Evolutionary conservation across 495 filamentous ascomycete genomes (phyloP), one percentile per base, ranked within the genome.

Genomic region (Cercophora scortea): DNA sequence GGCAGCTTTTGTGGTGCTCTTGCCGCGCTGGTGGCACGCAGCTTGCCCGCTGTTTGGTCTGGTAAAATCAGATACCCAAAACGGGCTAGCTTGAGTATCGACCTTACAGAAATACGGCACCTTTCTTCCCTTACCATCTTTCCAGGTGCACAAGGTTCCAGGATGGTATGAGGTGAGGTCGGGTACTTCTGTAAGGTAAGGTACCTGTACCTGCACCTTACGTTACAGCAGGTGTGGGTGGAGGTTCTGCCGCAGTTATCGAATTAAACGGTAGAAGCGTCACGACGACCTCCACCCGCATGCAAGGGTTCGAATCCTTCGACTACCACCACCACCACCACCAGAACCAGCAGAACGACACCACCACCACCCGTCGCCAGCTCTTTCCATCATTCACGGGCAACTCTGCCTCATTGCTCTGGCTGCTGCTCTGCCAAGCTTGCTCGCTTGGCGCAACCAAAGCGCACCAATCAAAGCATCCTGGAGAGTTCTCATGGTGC

Each of bases 241-340:
- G 41, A 13, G 15, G 11, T 42, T 42, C 11, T 4, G 41, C 15
- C 13, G 41, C 32, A 42, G 25, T 35, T 57, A 60, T 58, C 50
- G 49, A 57, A 52, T 58, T 59, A 52, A 60, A 61, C 25, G 5
- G 53, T 42, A 50, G 53, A 57, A 56, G 45, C 15, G 36, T 46
- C 38, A 13, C 42, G 33, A 25, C 46, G 35, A 9, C n/a, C 50
- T 47, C 19, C 12, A 41, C 44, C 49, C 17, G 5, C 25, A 25
- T 25, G 25, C 25, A 25, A 32, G 49, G 49, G 13, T 51, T n/a
- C 13, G 40, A 38, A 49, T 54, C 49, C 49, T 51, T 42, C 49
- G n/a, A 51, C 49, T 5, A 25, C 25, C 25, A 25, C 25, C 25
- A 25, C 25, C 25, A 25, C 2, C 2, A 25, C 25, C 25, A 25